A percentile compares a stretch with the other conserved stretches of the same genome.
Evolutionary conservation across 495 filamentous ascomycete species (phyloP).

Genomic region (Podospora pseudocomata): DNA sequence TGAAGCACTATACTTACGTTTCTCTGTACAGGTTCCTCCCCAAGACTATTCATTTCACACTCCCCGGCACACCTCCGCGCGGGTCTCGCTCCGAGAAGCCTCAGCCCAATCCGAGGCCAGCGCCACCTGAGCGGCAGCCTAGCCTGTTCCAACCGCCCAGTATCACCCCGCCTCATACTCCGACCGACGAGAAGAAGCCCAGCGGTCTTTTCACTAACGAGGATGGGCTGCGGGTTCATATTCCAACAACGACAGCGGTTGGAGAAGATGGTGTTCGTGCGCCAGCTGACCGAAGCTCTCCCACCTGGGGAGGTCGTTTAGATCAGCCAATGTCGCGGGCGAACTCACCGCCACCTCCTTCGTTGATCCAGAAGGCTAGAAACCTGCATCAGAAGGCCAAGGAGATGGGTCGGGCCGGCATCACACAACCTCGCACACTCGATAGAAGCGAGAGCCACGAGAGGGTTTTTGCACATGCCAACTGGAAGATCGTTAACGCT

Average conservation of each 20-base stretch:
- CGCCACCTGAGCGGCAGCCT: constrained; percentile 36
- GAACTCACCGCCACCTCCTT: constrained; percentile 63
- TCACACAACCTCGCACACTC: constrained; percentile 43
- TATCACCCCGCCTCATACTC: constrained; percentile 54
- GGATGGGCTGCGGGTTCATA: constrained; percentile 45
- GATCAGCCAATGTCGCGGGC: constrained; percentile 73
- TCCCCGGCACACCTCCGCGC: constrained; percentile 37
- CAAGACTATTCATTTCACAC: constrained; percentile 78
- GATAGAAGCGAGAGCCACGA: constrained; percentile 55
- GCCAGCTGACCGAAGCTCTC: constrained; percentile 61
- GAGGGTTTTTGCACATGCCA: constrained; percentile 59
- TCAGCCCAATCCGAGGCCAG: constrained; percentile 27
- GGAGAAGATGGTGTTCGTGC: constrained; percentile 35
- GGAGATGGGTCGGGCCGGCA: constrained; percentile 45
- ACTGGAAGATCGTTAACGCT: constrained; percentile 79
- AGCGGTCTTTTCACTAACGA: constrained; percentile 60
- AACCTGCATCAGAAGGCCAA: constrained; percentile 52
- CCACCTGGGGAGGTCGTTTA: constrained; percentile 65
- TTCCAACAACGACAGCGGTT: constrained; percentile 31
- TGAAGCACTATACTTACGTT: constrained; percentile 6
- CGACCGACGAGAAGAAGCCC: constrained; percentile 52
- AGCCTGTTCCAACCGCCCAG: constrained; percentile 42
- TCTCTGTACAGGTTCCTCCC: constrained; percentile 69
- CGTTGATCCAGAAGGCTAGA: constrained; percentile 59
- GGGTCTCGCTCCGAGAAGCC: constrained; percentile 34